Conservation (phyloP, 148 eudicot species). For the Diospyros kaki region DNA sequence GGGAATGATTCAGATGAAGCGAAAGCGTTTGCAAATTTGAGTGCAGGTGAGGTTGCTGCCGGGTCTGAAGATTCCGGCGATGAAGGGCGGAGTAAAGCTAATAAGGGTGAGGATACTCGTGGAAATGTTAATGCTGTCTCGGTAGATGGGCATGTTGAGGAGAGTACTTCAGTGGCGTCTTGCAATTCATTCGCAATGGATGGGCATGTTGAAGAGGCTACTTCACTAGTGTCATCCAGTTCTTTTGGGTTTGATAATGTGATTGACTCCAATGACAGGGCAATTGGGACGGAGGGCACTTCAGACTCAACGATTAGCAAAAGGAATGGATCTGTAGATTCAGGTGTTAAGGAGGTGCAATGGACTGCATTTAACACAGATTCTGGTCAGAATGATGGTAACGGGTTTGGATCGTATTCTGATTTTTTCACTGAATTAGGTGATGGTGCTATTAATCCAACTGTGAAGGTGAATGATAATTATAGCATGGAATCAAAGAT, state of each 20-base stretch:
- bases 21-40: conserved; percentile 41
- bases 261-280: conserved; percentile 22
- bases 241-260: conserved; percentile 34
- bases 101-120: conserved; percentile 15
- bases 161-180: no score
- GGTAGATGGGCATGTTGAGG: not conserved
- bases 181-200: not conserved
- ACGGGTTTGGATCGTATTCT: conserved; percentile 59
- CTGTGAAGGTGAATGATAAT: conserved; percentile 30
- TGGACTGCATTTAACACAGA: conserved; percentile 70
- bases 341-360: conserved; percentile 76
- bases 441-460: conserved; percentile 30
- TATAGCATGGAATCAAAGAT: conserved; percentile 24
- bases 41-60: conserved; percentile 22
- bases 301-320: conserved; percentile 20
- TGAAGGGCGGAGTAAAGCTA: conserved; percentile 22
- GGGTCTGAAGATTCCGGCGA: conserved; percentile 17
- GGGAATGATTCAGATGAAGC: conserved; percentile 48
- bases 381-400: conserved; percentile 29
- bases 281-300: conserved; percentile 14
- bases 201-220: conserved; percentile 23
- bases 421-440: conserved; percentile 70
- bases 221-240: conserved; percentile 19
- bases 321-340: conserved; percentile 32
- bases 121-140: not conserved